Evolutionary conservation across 768 basidiomycete species (phyloP).

Genomic region (Erythrobasidium yunnanense): DNA sequence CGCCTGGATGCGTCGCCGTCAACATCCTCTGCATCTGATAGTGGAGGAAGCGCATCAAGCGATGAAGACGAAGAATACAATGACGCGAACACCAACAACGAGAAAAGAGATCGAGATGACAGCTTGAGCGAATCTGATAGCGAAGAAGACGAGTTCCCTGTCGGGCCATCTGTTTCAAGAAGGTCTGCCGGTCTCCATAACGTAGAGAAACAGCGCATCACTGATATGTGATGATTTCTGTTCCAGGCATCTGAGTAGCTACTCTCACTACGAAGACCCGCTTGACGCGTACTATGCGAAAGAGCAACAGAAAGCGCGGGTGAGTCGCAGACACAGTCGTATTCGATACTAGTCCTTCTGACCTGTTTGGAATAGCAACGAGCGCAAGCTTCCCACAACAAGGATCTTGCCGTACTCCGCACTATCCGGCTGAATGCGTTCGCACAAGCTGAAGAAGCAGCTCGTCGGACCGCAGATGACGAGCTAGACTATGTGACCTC

Average conservation of each 20-base stretch:
- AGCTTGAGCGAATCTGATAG: conserved; percentile 1
- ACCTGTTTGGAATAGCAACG: conserved; percentile 14
- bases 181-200: too few species aligned
- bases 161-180: not conserved
- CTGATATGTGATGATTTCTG: not conserved
- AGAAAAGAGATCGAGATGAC: not conserved
- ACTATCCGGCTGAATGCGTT: conserved; percentile 23
- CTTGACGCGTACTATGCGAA: conserved; percentile 4
- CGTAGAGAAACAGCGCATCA: too few species aligned
- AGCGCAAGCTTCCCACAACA: conserved; percentile 16
- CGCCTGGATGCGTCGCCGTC: too few species aligned
- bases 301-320: conserved; percentile 22
- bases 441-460: not conserved
- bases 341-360: too few species aligned
- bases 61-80: not conserved
- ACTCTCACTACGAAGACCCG: not conserved
- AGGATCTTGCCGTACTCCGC: conserved; percentile 16
- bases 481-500: not conserved
- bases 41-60: too few species aligned
- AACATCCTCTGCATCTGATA: too few species aligned
- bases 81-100: too few species aligned
- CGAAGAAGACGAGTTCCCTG: conserved; percentile 24
- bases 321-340: not conserved
- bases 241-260: conserved; percentile 10
- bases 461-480: not conserved